A percentile compares a stretch with the other conserved stretches of the same genome.
These are phyloP conservation scores for Phialophora expanda DNA, from an alignment of 2,329 filamentous ascomycete genomes.

Conservation along the genomic window DNA sequence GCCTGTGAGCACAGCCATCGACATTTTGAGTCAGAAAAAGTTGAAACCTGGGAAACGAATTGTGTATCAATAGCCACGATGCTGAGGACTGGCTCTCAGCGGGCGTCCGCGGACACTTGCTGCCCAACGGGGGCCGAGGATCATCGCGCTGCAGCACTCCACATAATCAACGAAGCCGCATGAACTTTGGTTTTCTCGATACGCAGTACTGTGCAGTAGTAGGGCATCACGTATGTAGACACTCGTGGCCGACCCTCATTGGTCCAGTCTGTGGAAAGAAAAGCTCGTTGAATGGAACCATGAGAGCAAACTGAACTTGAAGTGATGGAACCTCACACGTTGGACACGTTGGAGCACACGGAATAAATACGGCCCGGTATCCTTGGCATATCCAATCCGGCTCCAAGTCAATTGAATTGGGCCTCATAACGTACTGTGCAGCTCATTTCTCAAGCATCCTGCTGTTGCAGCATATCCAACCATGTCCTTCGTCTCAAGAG, in stretches of 20 bases:
- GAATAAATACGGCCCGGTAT: conserved; percentile 13
- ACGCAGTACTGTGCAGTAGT: neutral
- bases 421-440: conserved; percentile 3
- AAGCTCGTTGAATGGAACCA: neutral
- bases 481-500: conserved; percentile 38
- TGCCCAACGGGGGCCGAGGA: conserved; percentile 23
- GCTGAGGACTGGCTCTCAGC: conserved; percentile 4
- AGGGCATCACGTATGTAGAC: conserved; percentile 6
- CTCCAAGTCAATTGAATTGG: conserved; percentile 12
- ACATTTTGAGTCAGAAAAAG: conserved; percentile 16
- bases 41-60: conserved; percentile 9
- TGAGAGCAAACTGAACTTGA: conserved; percentile 3
- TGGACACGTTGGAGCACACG: neutral
- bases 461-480: conserved; percentile 30
- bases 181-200: conserved; percentile 26
- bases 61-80: conserved; percentile 10
- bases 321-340: neutral
- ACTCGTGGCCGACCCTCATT: conserved; percentile 21
- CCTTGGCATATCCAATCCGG: conserved; percentile 4
- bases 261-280: conserved; percentile 4
- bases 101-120: conserved; percentile 15
- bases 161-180: conserved; percentile 23
- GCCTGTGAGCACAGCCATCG: neutral
- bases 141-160: conserved; percentile 17
- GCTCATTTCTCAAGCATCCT: conserved; percentile 2